Percentiles rank a stretch among this genome's conserved stretches.
Conservation (phyloP, 148 eudicot genomes). For the Amaranthus palmeri region DNA sequence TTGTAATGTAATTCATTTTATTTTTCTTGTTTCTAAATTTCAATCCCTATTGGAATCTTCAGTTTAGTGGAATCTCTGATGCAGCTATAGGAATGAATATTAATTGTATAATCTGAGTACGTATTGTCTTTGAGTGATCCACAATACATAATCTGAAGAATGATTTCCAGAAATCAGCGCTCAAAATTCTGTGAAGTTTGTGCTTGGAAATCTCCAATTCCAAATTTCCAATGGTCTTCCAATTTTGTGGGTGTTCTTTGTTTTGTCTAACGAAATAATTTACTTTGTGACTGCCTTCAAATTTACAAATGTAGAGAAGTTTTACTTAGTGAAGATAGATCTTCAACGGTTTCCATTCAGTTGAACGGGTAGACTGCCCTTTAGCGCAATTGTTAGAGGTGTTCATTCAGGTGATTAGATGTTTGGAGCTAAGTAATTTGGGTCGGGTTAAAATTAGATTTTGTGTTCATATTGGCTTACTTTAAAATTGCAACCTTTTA, state of each 20-base stretch:
- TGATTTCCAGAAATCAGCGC: slow-evolving; percentile 9
- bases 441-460: too few species aligned
- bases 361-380: too few species aligned
- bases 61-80: slow-evolving; percentile 12
- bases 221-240: neutral
- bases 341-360: too few species aligned
- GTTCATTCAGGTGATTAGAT: too few species aligned
- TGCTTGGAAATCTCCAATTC: neutral
- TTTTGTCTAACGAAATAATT: neutral
- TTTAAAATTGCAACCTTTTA: too few species aligned
- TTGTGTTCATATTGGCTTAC: too few species aligned
- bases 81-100: slow-evolving; percentile 24
- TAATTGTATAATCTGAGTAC: slow-evolving; percentile 24
- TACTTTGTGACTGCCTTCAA: too few species aligned
- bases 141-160: neutral
- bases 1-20: slow-evolving; percentile 42
- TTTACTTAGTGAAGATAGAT: too few species aligned
- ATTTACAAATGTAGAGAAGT: too few species aligned
- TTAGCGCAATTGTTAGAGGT: too few species aligned
- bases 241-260: neutral
- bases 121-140: slow-evolving; percentile 1
- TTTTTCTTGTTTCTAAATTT: slow-evolving; percentile 10
- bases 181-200: slow-evolving; percentile 4
- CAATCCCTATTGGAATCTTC: slow-evolving; percentile 11
- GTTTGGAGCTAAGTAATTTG: too few species aligned